Base-by-base conservation (phyloP, 495 filamentous ascomycete species). In the Talaromyces adpressus region DNA sequence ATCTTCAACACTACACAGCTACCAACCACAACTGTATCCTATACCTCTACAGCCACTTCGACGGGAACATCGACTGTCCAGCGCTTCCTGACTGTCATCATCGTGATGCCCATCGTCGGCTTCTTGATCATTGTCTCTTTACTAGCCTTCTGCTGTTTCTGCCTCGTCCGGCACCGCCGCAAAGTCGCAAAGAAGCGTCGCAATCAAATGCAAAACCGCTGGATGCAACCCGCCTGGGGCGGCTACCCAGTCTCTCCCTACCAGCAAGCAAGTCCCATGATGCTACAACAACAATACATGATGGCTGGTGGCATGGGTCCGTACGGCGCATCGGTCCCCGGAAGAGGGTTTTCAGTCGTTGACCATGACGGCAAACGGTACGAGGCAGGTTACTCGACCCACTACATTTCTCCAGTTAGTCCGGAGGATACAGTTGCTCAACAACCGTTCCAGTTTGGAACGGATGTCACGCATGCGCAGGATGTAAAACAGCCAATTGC, bases 61-160 rank as follows among this genome's bases (percentile, higher is more conserved):
- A 20, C 75, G 2, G 61, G 61, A 29, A 41, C 56, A 25, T 71
- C 70, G 1, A 68, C 70, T 39, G 62, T 71, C 2, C 59, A 66
- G 18, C 66, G 66, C 14, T 73, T 73, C 36, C 71, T 82, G 1
- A 74, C 75, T n/a, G 59, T 82, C 6, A 73, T 78, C 18, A 79
- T 84, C 52, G 74, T 72, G 14, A 64, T 84, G 14, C 81, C 81
- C 0, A 72, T 84, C 54, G 62, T 79, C 20, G 73, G 66, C 23
- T 79, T 80, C 65, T 34, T 81, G 0, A 70, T 81, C 47, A 57
- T 79, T 23, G 41, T 74, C 32, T 57, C 63, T 56, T 61, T 65
- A 0, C 61, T 72, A 0, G 56, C 57, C 0, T 56, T 66, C 7
- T 76, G 76, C 63, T 79, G 75, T 61, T 73, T 73, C 70, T 79